A percentile compares a stretch with the other conserved stretches of the same genome.
Conservation (phyloP, 805 yeast genomes). For the Pichia membranifaciens region DNA sequence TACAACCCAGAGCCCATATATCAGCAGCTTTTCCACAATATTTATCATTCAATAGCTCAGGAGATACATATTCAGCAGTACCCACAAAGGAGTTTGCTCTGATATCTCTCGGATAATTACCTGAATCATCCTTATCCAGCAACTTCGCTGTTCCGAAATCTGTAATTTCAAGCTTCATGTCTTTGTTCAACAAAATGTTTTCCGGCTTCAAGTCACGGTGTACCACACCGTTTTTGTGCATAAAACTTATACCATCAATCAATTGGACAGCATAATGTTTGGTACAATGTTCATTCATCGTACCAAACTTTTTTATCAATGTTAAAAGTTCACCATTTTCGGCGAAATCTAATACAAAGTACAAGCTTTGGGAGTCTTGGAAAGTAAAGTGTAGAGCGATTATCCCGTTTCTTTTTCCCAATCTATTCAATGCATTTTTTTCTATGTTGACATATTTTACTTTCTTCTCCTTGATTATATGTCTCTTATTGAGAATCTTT, state of each 20-base stretch:
- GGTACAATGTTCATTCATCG: conserved; percentile 63
- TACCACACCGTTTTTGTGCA: conserved; percentile 70
- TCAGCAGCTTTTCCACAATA: conserved; percentile 59
- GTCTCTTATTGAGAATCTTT: conserved; percentile 69
- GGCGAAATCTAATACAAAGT: conserved; percentile 74
- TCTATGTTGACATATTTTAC: conserved; percentile 82
- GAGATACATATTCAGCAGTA: conserved; percentile 79
- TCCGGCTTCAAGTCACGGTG: conserved; percentile 85
- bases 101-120: conserved; percentile 56
- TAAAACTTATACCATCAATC: conserved; percentile 62
- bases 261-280: conserved; percentile 68
- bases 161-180: conserved; percentile 61
- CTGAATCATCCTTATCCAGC: conserved; percentile 48
- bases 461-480: conserved; percentile 73
- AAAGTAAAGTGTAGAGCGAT: conserved; percentile 70
- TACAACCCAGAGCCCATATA: conserved; percentile 59
- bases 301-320: conserved; percentile 61
- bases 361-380: conserved; percentile 68
- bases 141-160: conserved; percentile 84
- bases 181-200: conserved; percentile 60
- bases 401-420: conserved; percentile 51
- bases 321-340: conserved; percentile 71
- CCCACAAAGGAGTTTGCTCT: conserved; percentile 81
- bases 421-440: conserved; percentile 68
- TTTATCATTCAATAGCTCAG: conserved; percentile 69